These are phyloP conservation scores for Blastobotrys proliferans DNA, from an alignment of 1,139 yeast genomes.

Conservation along the genomic window DNA sequence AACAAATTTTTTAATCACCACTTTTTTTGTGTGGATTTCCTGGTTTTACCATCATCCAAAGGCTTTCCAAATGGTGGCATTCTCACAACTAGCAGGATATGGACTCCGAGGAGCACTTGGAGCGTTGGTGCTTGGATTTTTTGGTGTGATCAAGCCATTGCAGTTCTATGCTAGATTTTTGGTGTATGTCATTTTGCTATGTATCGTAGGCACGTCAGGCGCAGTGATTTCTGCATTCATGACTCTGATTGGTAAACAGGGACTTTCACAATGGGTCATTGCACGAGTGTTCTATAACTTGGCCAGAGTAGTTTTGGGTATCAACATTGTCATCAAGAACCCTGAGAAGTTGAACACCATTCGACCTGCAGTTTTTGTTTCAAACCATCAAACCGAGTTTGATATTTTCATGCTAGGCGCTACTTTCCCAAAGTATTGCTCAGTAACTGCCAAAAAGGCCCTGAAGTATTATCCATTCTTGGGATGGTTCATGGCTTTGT, in stretches of 20 bases:
- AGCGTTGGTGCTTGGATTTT: constrained; percentile 31
- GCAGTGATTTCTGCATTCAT: constrained; percentile 68
- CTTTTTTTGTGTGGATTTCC: too few relatives aligned
- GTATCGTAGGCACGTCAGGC: constrained; percentile 34
- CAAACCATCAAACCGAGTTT: constrained; percentile 86
- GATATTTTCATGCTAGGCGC: constrained; percentile 78
- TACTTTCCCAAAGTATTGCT: constrained; percentile 81
- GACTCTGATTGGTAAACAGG: constrained; percentile 66
- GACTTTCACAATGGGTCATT: constrained; percentile 83
- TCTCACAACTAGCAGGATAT: constrained; percentile 12
- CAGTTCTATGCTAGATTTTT: constrained; percentile 36
- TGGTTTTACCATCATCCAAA: too few relatives aligned
- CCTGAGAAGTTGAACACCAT: constrained; percentile 45
- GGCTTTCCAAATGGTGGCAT: constrained; percentile 11
- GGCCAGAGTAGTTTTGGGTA: constrained; percentile 59
- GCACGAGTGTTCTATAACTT: constrained; percentile 74
- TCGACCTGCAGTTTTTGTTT: constrained; percentile 72
- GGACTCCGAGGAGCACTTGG: constrained; percentile 24
- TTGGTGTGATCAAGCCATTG: constrained; percentile 35
- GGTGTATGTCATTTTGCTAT: constrained; percentile 33
- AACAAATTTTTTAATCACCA: not conserved
- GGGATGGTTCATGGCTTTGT: constrained; percentile 93
- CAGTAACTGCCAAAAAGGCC: constrained; percentile 88
- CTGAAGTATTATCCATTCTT: constrained; percentile 83
- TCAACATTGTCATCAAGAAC: constrained; percentile 64